Conservation (phyloP, 2,329 filamentous ascomycete species). For the Metarhizium guizhouense region DNA sequence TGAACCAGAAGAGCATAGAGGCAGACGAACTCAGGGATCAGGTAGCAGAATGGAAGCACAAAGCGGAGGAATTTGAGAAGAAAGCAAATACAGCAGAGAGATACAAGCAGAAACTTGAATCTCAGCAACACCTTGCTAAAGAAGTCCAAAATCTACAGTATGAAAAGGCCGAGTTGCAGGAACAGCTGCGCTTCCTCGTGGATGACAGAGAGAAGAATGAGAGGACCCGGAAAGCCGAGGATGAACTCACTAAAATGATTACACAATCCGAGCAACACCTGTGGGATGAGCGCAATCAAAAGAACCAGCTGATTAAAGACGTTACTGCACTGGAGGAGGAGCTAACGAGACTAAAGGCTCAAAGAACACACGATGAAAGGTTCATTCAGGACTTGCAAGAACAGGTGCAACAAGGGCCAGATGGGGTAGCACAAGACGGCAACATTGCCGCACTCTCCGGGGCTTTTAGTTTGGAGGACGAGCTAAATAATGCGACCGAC, state of each 20-base stretch:
- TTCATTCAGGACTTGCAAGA: constrained; percentile 52
- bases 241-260: constrained; percentile 31
- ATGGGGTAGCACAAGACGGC: constrained; percentile 12
- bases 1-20: constrained; percentile 37
- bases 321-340: constrained; percentile 36
- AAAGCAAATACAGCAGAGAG: constrained; percentile 56
- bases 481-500: constrained; percentile 42
- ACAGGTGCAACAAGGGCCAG: constrained; percentile 36
- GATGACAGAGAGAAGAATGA: constrained; percentile 24
- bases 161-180: constrained; percentile 44
- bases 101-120: constrained; percentile 54
- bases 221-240: constrained; percentile 27
- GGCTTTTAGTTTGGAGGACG: constrained; percentile 46
- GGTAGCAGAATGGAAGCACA: constrained; percentile 49
- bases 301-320: constrained; percentile 37
- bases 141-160: constrained; percentile 47
- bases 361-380: constrained; percentile 40
- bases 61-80: constrained; percentile 49
- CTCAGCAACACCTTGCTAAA: constrained; percentile 43
- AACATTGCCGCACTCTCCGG: constrained; percentile 10
- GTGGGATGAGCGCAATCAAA: constrained; percentile 35
- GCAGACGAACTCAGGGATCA: constrained; percentile 48
- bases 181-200: constrained; percentile 31
- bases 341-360: constrained; percentile 36
- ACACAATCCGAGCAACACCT: constrained; percentile 32